These are phyloP conservation scores for Echium plantagineum DNA, from an alignment of 257 asterid genomes.

Conservation along the genomic window DNA sequence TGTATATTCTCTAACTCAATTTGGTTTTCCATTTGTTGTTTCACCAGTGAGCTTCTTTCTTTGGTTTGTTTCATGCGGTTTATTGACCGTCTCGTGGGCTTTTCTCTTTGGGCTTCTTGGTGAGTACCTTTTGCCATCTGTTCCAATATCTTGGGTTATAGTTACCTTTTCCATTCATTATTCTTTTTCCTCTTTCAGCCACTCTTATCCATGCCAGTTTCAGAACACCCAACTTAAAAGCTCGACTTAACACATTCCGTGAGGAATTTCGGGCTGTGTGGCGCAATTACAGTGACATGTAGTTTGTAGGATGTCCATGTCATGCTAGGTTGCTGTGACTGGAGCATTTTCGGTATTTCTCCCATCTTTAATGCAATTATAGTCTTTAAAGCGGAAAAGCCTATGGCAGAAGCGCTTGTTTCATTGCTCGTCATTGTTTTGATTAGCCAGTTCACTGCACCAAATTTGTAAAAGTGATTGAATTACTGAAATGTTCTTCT, in stretches of 20 bases:
- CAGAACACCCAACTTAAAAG: slow-evolving; percentile 94
- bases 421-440: not conserved
- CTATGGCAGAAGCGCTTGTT: not conserved
- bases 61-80: slow-evolving; percentile 81
- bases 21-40: not conserved
- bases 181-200: slow-evolving; percentile 33
- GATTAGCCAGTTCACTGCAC: not conserved
- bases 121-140: slow-evolving; percentile 12
- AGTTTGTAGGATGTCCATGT: slow-evolving; percentile 19
- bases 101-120: slow-evolving; percentile 65
- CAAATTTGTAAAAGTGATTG: not conserved
- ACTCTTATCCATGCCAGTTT: slow-evolving; percentile 80
- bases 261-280: slow-evolving; percentile 97
- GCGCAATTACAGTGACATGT: slow-evolving; percentile 92
- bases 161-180: slow-evolving; percentile 2
- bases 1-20: not conserved
- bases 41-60: slow-evolving; percentile 65
- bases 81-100: slow-evolving; percentile 54
- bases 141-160: slow-evolving; percentile 8
- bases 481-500: not conserved
- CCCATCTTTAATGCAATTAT: not conserved
- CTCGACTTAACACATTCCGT: slow-evolving; percentile 90
- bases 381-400: not conserved
- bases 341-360: slow-evolving; percentile 1
- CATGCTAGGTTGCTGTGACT: slow-evolving; percentile 22